phyloP scores from a whole-genome alignment of 2,329 filamentous ascomycete species.

The Penicillium italicum region DNA sequence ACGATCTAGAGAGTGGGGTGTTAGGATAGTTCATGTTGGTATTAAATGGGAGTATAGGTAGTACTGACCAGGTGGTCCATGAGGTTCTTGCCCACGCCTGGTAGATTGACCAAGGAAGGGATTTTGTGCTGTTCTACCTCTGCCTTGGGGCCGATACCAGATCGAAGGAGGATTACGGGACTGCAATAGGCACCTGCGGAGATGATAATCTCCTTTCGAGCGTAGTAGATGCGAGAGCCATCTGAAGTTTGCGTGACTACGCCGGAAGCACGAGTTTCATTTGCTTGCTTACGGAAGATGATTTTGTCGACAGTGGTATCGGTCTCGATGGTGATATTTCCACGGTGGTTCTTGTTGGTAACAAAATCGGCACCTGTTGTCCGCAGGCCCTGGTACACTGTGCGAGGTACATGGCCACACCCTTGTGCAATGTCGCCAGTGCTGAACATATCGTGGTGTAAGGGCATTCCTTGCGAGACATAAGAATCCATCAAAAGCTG shows the following conservation, averaged over 20 bases:
- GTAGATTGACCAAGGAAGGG: slow-evolving; percentile 43
- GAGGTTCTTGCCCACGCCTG: slow-evolving; percentile 53
- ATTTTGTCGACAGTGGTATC: slow-evolving; percentile 53
- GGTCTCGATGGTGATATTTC: slow-evolving; percentile 50
- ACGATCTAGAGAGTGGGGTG: slow-evolving; percentile 40
- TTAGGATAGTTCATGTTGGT: slow-evolving; percentile 5
- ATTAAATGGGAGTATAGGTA: background rate
- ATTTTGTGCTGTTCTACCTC: slow-evolving; percentile 46
- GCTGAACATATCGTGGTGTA: slow-evolving; percentile 60
- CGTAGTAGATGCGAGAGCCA: slow-evolving; percentile 41
- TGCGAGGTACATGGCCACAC: slow-evolving; percentile 55
- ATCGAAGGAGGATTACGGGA: slow-evolving; percentile 53
- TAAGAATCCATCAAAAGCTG: slow-evolving; percentile 54
- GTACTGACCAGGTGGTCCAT: slow-evolving; percentile 50
- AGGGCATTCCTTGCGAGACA: slow-evolving; percentile 51
- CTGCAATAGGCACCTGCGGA: slow-evolving; percentile 51
- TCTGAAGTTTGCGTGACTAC: slow-evolving; percentile 22
- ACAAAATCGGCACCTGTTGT: slow-evolving; percentile 55
- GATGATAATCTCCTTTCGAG: slow-evolving; percentile 47
- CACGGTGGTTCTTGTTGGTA: slow-evolving; percentile 40
- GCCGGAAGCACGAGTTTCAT: slow-evolving; percentile 43
- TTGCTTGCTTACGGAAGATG: slow-evolving; percentile 40
- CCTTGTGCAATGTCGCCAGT: slow-evolving; percentile 52
- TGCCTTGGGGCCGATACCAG: slow-evolving; percentile 50
- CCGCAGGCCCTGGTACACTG: slow-evolving; percentile 51